A percentile compares a stretch with the other conserved stretches of the same genome.
phyloP scores from a whole-genome alignment of 2,329 filamentous ascomycete genomes.

The Botrytis pseudocinerea region DNA sequence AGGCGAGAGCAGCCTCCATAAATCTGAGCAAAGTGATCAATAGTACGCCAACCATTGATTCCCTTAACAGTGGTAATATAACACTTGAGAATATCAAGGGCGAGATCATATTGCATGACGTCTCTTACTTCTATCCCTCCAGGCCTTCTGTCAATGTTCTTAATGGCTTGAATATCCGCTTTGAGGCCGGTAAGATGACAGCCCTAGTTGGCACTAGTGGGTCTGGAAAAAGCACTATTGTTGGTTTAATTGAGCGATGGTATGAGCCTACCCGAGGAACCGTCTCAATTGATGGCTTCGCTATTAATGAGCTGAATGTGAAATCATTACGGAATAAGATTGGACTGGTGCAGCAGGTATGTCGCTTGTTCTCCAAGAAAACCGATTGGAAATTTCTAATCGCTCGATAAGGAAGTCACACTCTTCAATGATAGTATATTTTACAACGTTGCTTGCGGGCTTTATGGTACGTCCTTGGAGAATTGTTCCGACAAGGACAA shows the following conservation, averaged over 20 bases:
- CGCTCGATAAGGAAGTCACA: slow-evolving; percentile 64
- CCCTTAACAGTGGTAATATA: background rate
- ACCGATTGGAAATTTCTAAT: slow-evolving; percentile 60
- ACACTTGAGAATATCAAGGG: slow-evolving; percentile 55
- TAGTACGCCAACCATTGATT: background rate
- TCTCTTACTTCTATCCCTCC: slow-evolving; percentile 36
- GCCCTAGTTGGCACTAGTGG: slow-evolving; percentile 47
- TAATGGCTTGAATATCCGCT: slow-evolving; percentile 43
- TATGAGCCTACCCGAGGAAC: slow-evolving; percentile 43
- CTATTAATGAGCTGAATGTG: slow-evolving; percentile 36
- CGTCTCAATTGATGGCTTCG: slow-evolving; percentile 38
- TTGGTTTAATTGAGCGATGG: slow-evolving; percentile 45
- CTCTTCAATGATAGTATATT: slow-evolving; percentile 51
- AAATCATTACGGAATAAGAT: slow-evolving; percentile 33
- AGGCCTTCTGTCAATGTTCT: slow-evolving; percentile 37
- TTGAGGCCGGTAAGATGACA: slow-evolving; percentile 45
- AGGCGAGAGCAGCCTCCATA: slow-evolving; percentile 4
- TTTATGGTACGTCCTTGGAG: slow-evolving; percentile 15
- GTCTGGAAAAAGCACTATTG: slow-evolving; percentile 44
- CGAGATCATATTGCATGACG: slow-evolving; percentile 21
- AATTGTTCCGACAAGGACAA: background rate
- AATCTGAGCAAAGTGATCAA: background rate
- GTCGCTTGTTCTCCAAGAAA: slow-evolving; percentile 42
- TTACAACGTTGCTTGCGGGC: slow-evolving; percentile 22
- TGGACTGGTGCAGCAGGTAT: slow-evolving; percentile 49